Percentiles rank a stretch among this genome's conserved stretches.
Conservation (phyloP, 495 filamentous ascomycete species). For the Parmelia sp. region DNA sequence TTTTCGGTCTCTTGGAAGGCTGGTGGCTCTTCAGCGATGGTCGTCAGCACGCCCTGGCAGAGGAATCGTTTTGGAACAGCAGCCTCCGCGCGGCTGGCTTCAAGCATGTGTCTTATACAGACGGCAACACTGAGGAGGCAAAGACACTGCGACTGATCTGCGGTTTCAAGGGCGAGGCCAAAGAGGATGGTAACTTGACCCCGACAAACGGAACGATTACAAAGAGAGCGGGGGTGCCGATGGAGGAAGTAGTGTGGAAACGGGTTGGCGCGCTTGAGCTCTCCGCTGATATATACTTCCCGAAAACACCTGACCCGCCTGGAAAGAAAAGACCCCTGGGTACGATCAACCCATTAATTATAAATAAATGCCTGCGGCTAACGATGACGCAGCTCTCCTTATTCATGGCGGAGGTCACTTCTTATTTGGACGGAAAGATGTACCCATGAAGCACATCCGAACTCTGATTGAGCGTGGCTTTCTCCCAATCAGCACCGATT, state of each 20-base stretch:
- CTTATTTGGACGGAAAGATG: conserved; percentile 39
- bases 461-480: conserved; percentile 39
- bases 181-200: neutral
- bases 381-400: conserved; percentile 42
- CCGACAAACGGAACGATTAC: neutral
- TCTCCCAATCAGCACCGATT: conserved; percentile 49
- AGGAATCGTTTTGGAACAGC: conserved; percentile 31
- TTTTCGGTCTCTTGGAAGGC: conserved; percentile 45
- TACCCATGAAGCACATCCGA: conserved; percentile 39
- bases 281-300: conserved; percentile 43
- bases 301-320: conserved; percentile 18
- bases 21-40: conserved; percentile 47
- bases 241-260: conserved; percentile 36
- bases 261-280: conserved; percentile 28
- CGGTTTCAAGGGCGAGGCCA: conserved; percentile 15
- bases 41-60: conserved; percentile 33
- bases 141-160: conserved; percentile 28
- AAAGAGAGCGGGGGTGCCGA: conserved; percentile 11
- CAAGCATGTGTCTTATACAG: conserved; percentile 33
- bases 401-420: conserved; percentile 53
- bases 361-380: neutral
- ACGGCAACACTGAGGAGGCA: conserved; percentile 28
- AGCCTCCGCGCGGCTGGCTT: conserved; percentile 32
- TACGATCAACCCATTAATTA: neutral
- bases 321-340: conserved; percentile 2